Base-by-base conservation (phyloP, 306 rosid genomes). In the Malus sieversii region DNA sequence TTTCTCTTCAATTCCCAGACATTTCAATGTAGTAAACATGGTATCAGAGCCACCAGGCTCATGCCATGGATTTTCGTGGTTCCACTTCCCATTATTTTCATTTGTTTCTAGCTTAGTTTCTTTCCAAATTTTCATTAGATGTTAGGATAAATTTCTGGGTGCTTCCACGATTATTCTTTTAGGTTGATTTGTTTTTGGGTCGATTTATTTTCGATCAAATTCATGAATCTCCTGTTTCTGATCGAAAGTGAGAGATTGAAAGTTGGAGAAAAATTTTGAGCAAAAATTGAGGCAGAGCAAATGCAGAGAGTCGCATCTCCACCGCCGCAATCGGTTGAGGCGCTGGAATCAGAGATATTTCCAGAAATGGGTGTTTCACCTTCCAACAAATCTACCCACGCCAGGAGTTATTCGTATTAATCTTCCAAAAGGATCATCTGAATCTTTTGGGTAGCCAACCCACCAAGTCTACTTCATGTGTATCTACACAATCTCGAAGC, bases 401-500 rank as follows among this genome's bases (percentile, higher is more conserved):
- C 90, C 86, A 42, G 99, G 98, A 82, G 92, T 90, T 58, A 96
- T 75, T n/a, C 81, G 93, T 72, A 96, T 78, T 62, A 96, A 73
- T 82, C 97, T 86, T 64, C 98, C 99, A 81, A 90, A 92, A 33
- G 96, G 98, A 76, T 90, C 88, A n/a, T 87, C 96, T 33, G 94
- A 83, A 73, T 85, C 89, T 87, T 90, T 87, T 40, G 99, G 87
- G 89, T 83, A 92, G 75, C 99, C 97, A 25, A 92, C 98, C 98
- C 98, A 96, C 98, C 98, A 96, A 96, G 87, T 83, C 99, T 97
- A 73, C 98, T 96, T 85, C 99, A 96, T 12, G 96, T 89, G 80
- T 85, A 73, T 82, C 73, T 88, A 48, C 98, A 96, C 84, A 96
- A 86, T 76, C 69, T 88, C 11, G 92, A 96, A 46, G 99, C 99